A percentile compares a stretch with the other conserved stretches of the same genome.
Conservation (phyloP, 768 basidiomycete species). For the Coprinopsis cinerea region DNA sequence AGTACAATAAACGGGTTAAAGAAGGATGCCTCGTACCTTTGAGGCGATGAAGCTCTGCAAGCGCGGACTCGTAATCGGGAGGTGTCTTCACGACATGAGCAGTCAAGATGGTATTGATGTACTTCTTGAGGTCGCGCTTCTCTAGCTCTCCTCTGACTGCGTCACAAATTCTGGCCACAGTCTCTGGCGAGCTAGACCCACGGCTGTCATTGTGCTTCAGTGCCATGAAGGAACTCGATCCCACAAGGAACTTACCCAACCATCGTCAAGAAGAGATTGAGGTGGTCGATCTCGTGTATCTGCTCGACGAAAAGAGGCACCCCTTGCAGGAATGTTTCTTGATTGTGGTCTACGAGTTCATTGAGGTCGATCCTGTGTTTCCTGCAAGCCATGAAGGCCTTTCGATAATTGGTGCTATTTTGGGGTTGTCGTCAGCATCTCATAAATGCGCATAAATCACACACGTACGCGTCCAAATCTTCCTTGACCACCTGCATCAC, state of each 20-base stretch:
- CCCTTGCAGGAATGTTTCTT: conserved; percentile 55
- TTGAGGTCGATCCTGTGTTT: conserved; percentile 92
- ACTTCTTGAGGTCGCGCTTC: conserved; percentile 62
- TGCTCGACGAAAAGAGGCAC: conserved; percentile 75
- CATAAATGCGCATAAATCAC: background rate
- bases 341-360: conserved; percentile 78
- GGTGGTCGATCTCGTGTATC: conserved; percentile 82
- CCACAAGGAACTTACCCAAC: conserved; percentile 57
- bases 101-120: conserved; percentile 87
- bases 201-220: conserved; percentile 35
- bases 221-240: too few relatives aligned
- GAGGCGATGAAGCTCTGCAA: conserved; percentile 67
- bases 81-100: conserved; percentile 90
- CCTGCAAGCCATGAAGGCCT: conserved; percentile 86
- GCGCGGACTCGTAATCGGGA: conserved; percentile 82
- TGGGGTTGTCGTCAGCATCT: background rate
- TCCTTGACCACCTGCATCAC: conserved; percentile 79
- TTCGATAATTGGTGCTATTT: conserved; percentile 66
- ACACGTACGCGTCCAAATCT: conserved; percentile 66
- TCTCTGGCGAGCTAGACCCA: conserved; percentile 50
- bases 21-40: conserved; percentile 48
- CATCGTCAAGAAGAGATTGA: conserved; percentile 87
- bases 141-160: conserved; percentile 70
- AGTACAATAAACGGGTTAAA: background rate
- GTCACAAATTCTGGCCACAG: conserved; percentile 70